Percentiles rank a stretch among this genome's conserved stretches.
phyloP scores from a whole-genome alignment of 768 basidiomycete species.

The Sporobolomyces roseus region DNA sequence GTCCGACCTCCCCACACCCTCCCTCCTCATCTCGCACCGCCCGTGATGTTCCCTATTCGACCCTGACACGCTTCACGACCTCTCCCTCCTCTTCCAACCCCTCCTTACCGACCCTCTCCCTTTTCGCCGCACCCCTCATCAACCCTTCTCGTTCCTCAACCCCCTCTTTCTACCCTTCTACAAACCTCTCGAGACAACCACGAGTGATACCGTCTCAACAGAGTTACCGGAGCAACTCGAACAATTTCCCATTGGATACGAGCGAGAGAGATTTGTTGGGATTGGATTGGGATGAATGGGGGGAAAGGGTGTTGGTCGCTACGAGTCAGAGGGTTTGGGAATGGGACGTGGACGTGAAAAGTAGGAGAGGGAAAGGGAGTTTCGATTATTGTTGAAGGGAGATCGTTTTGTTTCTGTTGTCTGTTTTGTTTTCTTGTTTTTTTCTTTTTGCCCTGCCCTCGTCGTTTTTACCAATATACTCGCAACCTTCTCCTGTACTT shows the following conservation, averaged over 20 bases:
- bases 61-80: constrained; percentile 1
- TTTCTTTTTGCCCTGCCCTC: not conserved
- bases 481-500: not conserved
- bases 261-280: constrained; percentile 28
- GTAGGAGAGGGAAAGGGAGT: constrained; percentile 14
- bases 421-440: not conserved
- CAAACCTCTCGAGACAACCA: not conserved
- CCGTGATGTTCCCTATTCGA: not conserved
- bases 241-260: constrained; percentile 32
- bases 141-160: not conserved
- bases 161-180: not conserved
- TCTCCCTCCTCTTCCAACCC: not conserved
- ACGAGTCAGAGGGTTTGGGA: constrained; percentile 31
- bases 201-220: too few relatives aligned
- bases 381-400: not conserved
- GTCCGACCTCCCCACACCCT: not conserved
- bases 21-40: not conserved
- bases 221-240: not conserved
- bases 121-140: not conserved
- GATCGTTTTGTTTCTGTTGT: constrained; percentile 2
- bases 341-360: constrained; percentile 29
- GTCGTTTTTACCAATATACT: not conserved
- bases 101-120: not conserved
- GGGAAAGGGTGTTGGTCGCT: constrained; percentile 29
- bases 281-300: constrained; percentile 36